These are phyloP conservation scores for Nothophoma quercina DNA, from an alignment of 2,329 filamentous ascomycete species.

Conservation along the genomic window DNA sequence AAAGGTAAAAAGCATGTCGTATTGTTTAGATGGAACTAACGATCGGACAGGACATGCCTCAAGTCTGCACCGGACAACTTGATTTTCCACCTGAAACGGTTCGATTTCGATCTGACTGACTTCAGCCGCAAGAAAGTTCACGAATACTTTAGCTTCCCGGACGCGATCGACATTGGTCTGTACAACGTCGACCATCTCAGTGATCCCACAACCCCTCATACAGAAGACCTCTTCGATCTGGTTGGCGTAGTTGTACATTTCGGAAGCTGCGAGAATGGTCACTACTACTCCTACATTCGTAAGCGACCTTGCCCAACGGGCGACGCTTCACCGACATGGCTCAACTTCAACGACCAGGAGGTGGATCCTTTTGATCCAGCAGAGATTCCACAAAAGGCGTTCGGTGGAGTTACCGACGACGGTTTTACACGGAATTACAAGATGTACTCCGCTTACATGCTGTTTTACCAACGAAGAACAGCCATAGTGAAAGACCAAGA, in stretches of 20 bases:
- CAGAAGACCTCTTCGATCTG: constrained; percentile 85
- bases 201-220: constrained; percentile 61
- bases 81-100: constrained; percentile 92
- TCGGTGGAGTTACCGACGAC: constrained; percentile 56
- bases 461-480: constrained; percentile 89
- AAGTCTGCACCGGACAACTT: constrained; percentile 93
- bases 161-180: constrained; percentile 81
- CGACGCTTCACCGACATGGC: constrained; percentile 66
- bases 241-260: constrained; percentile 95
- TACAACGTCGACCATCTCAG: constrained; percentile 89
- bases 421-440: constrained; percentile 39
- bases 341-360: constrained; percentile 93
- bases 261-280: constrained; percentile 90
- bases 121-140: constrained; percentile 92
- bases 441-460: constrained; percentile 84
- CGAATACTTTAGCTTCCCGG: constrained; percentile 89
- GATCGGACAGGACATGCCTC: constrained; percentile 83
- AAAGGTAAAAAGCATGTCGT: constrained; percentile 69
- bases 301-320: constrained; percentile 69
- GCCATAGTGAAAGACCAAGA: constrained; percentile 59
- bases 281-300: constrained; percentile 96
- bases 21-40: too few species aligned
- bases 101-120: constrained; percentile 80
- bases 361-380: constrained; percentile 78
- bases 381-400: constrained; percentile 78